Conservation (phyloP, 2,329 filamentous ascomycete species). For the Pseudogymnoascus pannorum region DNA sequence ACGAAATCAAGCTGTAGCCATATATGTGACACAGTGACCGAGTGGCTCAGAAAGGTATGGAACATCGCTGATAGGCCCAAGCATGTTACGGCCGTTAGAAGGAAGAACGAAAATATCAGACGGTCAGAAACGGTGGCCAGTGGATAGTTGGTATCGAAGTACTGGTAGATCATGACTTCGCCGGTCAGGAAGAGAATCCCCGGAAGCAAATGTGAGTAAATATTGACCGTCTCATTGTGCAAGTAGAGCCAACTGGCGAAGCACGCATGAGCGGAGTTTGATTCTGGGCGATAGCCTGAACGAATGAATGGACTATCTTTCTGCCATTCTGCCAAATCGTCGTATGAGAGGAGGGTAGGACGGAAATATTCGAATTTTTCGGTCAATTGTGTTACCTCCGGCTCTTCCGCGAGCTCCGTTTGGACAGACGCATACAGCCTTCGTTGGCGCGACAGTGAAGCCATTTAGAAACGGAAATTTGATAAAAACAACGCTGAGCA, state of each 20-base stretch:
- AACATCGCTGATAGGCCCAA: constrained; percentile 33
- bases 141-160: constrained; percentile 28
- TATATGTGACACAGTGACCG: constrained; percentile 26
- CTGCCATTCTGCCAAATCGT: constrained; percentile 37
- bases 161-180: constrained; percentile 25
- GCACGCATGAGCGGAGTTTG: constrained; percentile 31
- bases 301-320: constrained; percentile 36
- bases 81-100: constrained; percentile 32
- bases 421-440: background rate
- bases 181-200: constrained; percentile 31
- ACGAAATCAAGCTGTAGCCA: constrained; percentile 35
- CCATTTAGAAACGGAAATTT: background rate
- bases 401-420: background rate
- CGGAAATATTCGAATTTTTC: constrained; percentile 9
- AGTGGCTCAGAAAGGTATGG: constrained; percentile 36
- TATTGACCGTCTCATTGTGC: constrained; percentile 39
- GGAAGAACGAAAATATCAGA: constrained; percentile 34
- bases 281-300: constrained; percentile 37
- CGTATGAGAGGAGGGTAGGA: constrained; percentile 24
- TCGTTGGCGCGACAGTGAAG: background rate
- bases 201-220: constrained; percentile 40
- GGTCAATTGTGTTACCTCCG: background rate
- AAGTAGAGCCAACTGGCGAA: constrained; percentile 35
- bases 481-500: background rate
- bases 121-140: constrained; percentile 29